Evolutionary conservation across 208 protist species (phyloP), one percentile per base, ranked within the genome.

Genomic region (Trichomonas tenax): DNA sequence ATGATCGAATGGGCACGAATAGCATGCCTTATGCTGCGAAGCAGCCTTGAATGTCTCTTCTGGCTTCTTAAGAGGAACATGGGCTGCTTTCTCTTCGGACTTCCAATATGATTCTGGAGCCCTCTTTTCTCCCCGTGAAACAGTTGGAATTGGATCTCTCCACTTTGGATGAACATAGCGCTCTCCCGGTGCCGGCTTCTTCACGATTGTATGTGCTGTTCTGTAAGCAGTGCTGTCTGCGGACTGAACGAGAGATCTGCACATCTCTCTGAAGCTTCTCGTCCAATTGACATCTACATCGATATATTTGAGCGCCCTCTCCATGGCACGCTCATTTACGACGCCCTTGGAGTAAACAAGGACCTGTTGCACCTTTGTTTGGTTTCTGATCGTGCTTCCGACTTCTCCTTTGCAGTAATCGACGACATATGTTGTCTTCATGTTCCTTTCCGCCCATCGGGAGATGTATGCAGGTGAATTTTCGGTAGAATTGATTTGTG

Each of bases 401-500:
- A 8, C n/a, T n/a, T 41, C 26, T 8, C 14, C 17, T 15, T n/a
- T 23, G 44, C 86, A 93, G 14, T 48, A 41, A 38, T 93, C 86
- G 10, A n/a, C 14, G 26, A 41, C 1, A 51, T 93, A 93, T 51
- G 86, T 51, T 93, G 86, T 93, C 14, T 93, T 93, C 86, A 93
- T 93, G 40, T 48, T 93, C n/a, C 44, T 23, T 8, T 93, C 86
- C 11, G 40, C 26, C 86, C 86, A 93, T 34, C 44, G 45, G 0
- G 40, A 41, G 40, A 93, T 93, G 46, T 93, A 93, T 15, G 41
- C 86, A 21, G 41, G 15, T 93, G 86, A 93, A 48, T 38, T 48
- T 93, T 93, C 86, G 41, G 86, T 93, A 17, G 86, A 41, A 36
- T 93, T 93, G 26, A 93, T 93, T 93, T 93, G 86, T 34, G 86